These are phyloP conservation scores for Ogataea minuta DNA, from an alignment of 805 yeast genomes.

Conservation along the genomic window DNA sequence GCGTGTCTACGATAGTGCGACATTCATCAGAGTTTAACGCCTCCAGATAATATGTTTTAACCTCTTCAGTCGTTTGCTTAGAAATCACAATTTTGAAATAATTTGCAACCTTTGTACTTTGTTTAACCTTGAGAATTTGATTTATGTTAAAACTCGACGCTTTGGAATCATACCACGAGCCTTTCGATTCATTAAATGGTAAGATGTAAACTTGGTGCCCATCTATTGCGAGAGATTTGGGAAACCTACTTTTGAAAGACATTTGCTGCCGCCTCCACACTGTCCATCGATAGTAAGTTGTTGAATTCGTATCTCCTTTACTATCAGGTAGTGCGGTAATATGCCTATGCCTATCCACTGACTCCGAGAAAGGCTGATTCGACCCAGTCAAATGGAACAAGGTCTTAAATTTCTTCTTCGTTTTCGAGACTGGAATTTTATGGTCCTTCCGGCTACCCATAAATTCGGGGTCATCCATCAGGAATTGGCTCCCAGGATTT, in stretches of 20 bases:
- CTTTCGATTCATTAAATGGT: slow-evolving; percentile 73
- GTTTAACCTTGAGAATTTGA: slow-evolving; percentile 73
- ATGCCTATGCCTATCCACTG: too few relatives aligned
- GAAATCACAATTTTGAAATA: slow-evolving; percentile 79
- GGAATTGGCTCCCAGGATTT: background rate
- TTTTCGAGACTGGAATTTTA: slow-evolving; percentile 1
- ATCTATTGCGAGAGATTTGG: slow-evolving; percentile 81
- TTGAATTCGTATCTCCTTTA: background rate
- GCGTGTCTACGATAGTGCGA: slow-evolving; percentile 70
- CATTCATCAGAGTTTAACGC: slow-evolving; percentile 62
- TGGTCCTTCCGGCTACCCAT: too few relatives aligned
- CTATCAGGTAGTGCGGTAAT: background rate
- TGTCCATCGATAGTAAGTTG: slow-evolving; percentile 72
- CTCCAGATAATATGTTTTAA: slow-evolving; percentile 85
- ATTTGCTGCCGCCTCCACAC: slow-evolving; percentile 88
- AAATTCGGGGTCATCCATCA: too few relatives aligned
- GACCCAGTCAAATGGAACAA: slow-evolving; percentile 5
- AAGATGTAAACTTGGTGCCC: slow-evolving; percentile 91
- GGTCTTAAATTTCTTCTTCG: slow-evolving; percentile 7
- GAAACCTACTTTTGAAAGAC: slow-evolving; percentile 77
- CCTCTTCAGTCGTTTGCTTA: slow-evolving; percentile 52
- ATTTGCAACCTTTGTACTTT: slow-evolving; percentile 68
- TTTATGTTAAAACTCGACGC: slow-evolving; percentile 85
- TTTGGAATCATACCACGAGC: slow-evolving; percentile 65
- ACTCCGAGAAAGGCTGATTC: background rate